phyloP scores from a whole-genome alignment of 2,329 filamentous ascomycete species.

The Chalaropsis ovoidea region DNA sequence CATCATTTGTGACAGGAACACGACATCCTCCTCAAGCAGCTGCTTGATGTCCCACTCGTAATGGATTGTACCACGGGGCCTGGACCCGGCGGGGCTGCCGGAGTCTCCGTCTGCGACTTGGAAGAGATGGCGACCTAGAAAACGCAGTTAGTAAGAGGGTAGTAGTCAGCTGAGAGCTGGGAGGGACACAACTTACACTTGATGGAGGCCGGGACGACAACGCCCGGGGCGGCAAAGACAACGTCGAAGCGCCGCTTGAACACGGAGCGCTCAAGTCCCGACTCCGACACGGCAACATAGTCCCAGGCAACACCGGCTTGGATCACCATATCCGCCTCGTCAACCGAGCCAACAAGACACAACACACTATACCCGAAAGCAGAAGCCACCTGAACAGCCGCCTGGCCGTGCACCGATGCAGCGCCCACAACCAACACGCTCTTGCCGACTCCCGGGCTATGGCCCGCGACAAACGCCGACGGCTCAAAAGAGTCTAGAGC shows the following conservation, averaged over 20 bases:
- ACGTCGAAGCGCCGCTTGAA: conserved; percentile 11
- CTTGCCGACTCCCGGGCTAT: not conserved
- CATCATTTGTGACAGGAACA: conserved; percentile 14
- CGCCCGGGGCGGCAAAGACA: not conserved
- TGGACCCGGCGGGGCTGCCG: not conserved
- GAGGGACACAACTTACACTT: conserved; percentile 30
- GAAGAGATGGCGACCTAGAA: conserved; percentile 18
- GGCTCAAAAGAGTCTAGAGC: conserved; percentile 1
- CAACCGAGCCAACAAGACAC: conserved; percentile 32
- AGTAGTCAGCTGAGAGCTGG: not conserved
- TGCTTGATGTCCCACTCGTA: conserved; percentile 20
- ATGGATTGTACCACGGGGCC: not conserved
- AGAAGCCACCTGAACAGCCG: conserved; percentile 37
- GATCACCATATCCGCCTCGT: conserved; percentile 35
- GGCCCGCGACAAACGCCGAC: not conserved
- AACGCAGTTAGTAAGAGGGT: not conserved
- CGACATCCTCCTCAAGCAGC: conserved; percentile 14
- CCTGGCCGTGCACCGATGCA: conserved; percentile 34
- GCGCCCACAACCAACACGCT: conserved; percentile 19
- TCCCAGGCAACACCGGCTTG: conserved; percentile 32
- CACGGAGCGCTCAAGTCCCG: not conserved
- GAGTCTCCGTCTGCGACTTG: conserved; percentile 9
- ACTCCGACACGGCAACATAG: conserved; percentile 33
- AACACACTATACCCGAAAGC: conserved; percentile 36
- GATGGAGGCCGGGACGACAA: conserved; percentile 28